phyloP scores from a whole-genome alignment of 495 filamentous ascomycete species.

The Daldinia vernicosa region DNA sequence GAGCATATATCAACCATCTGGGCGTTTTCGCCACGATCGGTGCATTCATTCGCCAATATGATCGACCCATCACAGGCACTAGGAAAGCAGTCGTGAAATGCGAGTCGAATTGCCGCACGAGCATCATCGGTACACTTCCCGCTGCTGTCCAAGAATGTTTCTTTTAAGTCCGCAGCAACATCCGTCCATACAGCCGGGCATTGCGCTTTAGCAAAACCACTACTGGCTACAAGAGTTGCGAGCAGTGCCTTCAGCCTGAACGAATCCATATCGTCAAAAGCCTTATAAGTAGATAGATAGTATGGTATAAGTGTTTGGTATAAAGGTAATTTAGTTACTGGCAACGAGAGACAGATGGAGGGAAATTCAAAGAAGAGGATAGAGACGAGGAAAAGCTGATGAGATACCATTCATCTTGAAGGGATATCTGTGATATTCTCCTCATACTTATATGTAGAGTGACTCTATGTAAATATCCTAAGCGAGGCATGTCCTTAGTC shows the following conservation, averaged over 20 bases:
- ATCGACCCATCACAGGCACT: conserved; percentile 38
- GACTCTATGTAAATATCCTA: not conserved
- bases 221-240: conserved; percentile 7
- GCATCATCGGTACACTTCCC: conserved; percentile 38
- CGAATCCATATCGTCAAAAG: conserved; percentile 22
- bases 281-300: not conserved
- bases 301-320: not conserved
- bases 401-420: conserved; percentile 6
- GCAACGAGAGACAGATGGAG: not conserved
- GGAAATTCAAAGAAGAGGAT: not conserved
- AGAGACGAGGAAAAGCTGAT: not conserved
- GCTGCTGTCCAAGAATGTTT: conserved; percentile 20
- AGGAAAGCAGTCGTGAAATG: conserved; percentile 43
- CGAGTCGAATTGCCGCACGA: conserved; percentile 39
- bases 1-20: conserved; percentile 35
- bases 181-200: conserved; percentile 41
- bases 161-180: conserved; percentile 36
- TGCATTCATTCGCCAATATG: conserved; percentile 37
- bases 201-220: conserved; percentile 14
- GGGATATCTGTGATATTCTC: not conserved
- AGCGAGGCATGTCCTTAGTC: not conserved
- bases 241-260: conserved; percentile 19
- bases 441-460: conserved; percentile 31
- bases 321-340: not conserved
- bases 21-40: conserved; percentile 31